These are phyloP conservation scores for Aspergillus calidoustus DNA, from an alignment of 2,329 filamentous ascomycete genomes.

Conservation along the genomic window DNA sequence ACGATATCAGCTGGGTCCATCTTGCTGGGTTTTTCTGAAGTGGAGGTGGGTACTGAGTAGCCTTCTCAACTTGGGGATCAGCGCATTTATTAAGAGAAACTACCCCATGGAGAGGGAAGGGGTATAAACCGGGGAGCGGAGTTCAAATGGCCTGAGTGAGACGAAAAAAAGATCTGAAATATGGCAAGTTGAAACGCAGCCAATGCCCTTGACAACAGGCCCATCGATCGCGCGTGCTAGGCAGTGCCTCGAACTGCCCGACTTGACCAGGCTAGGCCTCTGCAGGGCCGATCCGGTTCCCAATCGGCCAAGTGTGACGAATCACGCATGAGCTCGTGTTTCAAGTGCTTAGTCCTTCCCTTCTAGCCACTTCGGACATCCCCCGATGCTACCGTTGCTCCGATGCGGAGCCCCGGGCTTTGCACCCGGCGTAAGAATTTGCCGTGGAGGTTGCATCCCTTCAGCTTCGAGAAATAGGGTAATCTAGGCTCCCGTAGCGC, in stretches of 20 bases:
- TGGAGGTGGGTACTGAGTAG: not conserved
- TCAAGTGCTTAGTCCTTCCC: not conserved
- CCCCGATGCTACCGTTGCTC: slow-evolving; percentile 5
- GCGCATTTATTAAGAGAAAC: not conserved
- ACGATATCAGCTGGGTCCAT: slow-evolving; percentile 1
- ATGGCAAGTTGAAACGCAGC: too few relatives aligned
- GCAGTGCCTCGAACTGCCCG: not conserved
- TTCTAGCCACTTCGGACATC: not conserved
- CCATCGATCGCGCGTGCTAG: too few relatives aligned
- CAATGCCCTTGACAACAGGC: too few relatives aligned
- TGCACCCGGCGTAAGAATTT: not conserved
- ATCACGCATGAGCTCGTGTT: not conserved
- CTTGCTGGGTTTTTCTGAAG: not conserved
- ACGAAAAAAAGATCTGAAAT: not conserved
- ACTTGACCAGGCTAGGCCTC: not conserved
- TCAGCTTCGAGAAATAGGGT: not conserved
- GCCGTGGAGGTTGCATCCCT: not conserved
- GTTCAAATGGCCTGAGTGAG: not conserved
- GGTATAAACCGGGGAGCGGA: not conserved
- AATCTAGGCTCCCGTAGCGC: too few relatives aligned
- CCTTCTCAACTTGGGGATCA: not conserved
- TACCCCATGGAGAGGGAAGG: not conserved
- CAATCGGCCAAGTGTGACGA: not conserved
- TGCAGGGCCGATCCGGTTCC: not conserved
- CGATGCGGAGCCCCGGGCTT: slow-evolving; percentile 7